Percentiles rank a stretch among this genome's conserved stretches.
Evolutionary conservation across 176 grass and related monocot species (phyloP).

Genomic region (Musa beccarii): DNA sequence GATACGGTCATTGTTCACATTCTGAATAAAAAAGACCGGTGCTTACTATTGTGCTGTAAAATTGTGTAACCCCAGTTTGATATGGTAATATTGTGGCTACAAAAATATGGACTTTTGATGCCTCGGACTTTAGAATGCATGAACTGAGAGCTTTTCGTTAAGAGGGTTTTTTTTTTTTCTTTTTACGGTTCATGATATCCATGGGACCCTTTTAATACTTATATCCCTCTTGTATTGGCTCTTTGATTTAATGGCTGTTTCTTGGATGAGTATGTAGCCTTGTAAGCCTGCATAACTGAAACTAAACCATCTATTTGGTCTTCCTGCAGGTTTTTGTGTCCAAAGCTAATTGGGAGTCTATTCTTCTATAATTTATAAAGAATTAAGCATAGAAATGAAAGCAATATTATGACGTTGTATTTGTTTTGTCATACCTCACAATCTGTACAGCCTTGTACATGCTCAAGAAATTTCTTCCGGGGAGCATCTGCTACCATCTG

Average conservation of each 20-base stretch:
- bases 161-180: not conserved
- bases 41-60: constrained; percentile 7
- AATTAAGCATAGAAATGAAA: not conserved
- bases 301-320: constrained; percentile 74
- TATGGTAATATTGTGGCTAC: not conserved
- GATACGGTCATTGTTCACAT: constrained; percentile 18
- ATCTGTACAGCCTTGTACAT: not conserved
- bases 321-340: constrained; percentile 82
- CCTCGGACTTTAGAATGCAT: not conserved
- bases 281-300: constrained; percentile 16
- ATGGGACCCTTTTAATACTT: too few relatives aligned
- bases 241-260: not conserved
- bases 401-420: not conserved
- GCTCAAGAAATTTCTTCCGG: not conserved
- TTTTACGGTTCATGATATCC: not conserved
- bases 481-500: not conserved
- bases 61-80: not conserved
- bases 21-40: constrained; percentile 15
- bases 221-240: not conserved
- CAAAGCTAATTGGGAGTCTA: constrained; percentile 76
- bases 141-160: not conserved
- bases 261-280: not conserved
- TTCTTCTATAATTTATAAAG: constrained; percentile 1
- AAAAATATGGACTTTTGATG: not conserved
- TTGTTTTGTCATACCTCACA: not conserved